phyloP scores from a whole-genome alignment of 2,329 filamentous ascomycete genomes.

The Pezicula rhizophila region DNA sequence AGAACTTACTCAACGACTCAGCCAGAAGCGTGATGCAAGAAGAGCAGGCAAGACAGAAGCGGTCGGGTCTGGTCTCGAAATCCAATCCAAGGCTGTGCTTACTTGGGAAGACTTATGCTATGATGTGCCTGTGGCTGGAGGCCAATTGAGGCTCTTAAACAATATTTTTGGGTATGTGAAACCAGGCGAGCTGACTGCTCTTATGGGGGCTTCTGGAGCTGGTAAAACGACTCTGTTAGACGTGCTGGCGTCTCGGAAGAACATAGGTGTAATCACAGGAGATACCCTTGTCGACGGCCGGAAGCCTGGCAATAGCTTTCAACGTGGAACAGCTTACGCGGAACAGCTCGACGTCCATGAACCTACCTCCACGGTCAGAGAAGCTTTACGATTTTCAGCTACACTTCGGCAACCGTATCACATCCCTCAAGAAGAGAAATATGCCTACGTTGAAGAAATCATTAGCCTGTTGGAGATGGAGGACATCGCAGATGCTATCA shows the following conservation, averaged over 20 bases:
- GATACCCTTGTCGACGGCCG: constrained; percentile 58
- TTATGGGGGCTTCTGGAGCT: constrained; percentile 66
- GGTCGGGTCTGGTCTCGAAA: background rate
- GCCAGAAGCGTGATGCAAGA: too few relatives aligned
- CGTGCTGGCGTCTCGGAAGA: constrained; percentile 65
- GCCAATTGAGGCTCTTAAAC: constrained; percentile 57
- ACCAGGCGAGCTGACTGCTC: constrained; percentile 58
- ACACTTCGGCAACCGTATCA: constrained; percentile 56
- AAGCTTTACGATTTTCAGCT: constrained; percentile 61
- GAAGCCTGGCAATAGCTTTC: constrained; percentile 51
- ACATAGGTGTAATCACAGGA: constrained; percentile 57
- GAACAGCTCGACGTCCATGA: constrained; percentile 63
- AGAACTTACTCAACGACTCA: background rate
- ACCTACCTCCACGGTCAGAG: constrained; percentile 54
- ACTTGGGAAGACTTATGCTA: constrained; percentile 76
- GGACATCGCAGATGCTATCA: constrained; percentile 59
- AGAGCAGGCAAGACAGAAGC: background rate
- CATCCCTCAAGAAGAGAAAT: constrained; percentile 52
- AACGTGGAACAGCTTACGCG: constrained; percentile 57
- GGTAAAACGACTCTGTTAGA: constrained; percentile 81
- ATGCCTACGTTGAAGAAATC: constrained; percentile 60
- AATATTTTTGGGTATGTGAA: constrained; percentile 65
- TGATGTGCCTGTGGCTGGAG: constrained; percentile 61
- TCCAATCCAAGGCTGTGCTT: background rate
- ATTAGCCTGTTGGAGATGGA: constrained; percentile 59